Base-by-base conservation (phyloP, 2,329 filamentous ascomycete genomes). In the Fusarium oligoseptatum region DNA sequence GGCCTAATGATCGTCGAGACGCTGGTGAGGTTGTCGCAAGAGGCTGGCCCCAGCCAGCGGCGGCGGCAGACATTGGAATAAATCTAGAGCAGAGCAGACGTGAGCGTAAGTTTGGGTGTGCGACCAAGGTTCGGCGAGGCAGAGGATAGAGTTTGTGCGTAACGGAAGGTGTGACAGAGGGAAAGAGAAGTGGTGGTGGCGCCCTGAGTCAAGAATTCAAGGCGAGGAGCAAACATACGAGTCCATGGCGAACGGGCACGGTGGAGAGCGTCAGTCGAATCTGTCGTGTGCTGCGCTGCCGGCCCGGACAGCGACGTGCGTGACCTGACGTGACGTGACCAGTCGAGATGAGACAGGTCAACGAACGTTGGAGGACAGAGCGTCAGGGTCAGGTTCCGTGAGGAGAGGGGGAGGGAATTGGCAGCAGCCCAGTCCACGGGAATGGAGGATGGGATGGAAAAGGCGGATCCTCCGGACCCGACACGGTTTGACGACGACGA, bases 31-130 rank as follows among this genome's bases (percentile, higher is more conserved):
- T 76, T 22, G 78, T 68, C 17, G 77, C 75, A 34, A 81, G 77
- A 70, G 82, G 86, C 80, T 87, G 86, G 75, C 87, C 83, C 86
- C 87, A 90, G 81, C 86, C 85, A 75, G 87, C 84, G 71, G 88
- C 85, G 73, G 75, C 72, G 71, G 89, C 85, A 74, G 77, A 77
- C 77, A 79, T 79, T 66, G 77, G 66, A 68, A 89, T 86, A 80
- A 90, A 87, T 82, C 88, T 90, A 71, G 32, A 61, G 63, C 36
- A 41, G 56, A 45, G 60, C 36, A 41, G 60, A 45, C 43, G 72
- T 78, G 55, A 72, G 71, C 61, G 48, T 67, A 27, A 67, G 39
- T 52, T 48, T 50, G 45, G 24, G 27, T 52, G 48, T 29, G 48
- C 27, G 27, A 52, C 27, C 63, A 64, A 68, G 39, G 56, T 66